Evolutionary conservation across 192 early-diverging fungal species (phyloP).

Genomic region (Coemansia sp.): DNA sequence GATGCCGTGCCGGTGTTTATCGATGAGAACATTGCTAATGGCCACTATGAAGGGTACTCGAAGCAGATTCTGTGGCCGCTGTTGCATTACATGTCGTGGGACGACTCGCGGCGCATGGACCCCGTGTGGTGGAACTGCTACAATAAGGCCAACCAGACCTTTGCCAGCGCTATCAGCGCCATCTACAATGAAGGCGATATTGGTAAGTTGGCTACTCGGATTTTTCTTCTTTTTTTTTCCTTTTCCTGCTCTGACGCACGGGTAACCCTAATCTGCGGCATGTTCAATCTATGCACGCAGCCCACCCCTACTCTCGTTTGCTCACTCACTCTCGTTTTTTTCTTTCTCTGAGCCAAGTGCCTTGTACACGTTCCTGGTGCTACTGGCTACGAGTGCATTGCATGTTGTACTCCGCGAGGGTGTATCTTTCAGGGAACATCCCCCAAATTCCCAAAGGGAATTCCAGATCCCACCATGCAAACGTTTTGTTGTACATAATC

Average conservation of each 20-base stretch:
- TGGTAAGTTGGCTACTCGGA: slow-evolving; percentile 17
- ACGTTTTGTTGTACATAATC: background rate
- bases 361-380: background rate
- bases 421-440: background rate
- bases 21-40: slow-evolving; percentile 66
- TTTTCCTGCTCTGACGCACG: background rate
- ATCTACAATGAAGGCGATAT: slow-evolving; percentile 80
- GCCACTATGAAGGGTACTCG: slow-evolving; percentile 98
- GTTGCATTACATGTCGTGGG: slow-evolving; percentile 94
- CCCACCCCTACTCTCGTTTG: background rate
- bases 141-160: slow-evolving; percentile 75
- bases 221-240: background rate
- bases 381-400: background rate
- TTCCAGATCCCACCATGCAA: background rate
- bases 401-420: background rate
- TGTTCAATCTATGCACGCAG: slow-evolving; percentile 6
- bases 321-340: background rate
- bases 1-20: slow-evolving; percentile 80
- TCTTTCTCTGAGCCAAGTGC: background rate
- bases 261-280: slow-evolving; percentile 8
- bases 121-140: slow-evolving; percentile 79
- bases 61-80: slow-evolving; percentile 96
- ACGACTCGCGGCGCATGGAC: slow-evolving; percentile 67
- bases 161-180: slow-evolving; percentile 71
- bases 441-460: background rate